Evolutionary conservation across 305 asterid species (phyloP).

Genomic region (Solanum hybrid): DNA sequence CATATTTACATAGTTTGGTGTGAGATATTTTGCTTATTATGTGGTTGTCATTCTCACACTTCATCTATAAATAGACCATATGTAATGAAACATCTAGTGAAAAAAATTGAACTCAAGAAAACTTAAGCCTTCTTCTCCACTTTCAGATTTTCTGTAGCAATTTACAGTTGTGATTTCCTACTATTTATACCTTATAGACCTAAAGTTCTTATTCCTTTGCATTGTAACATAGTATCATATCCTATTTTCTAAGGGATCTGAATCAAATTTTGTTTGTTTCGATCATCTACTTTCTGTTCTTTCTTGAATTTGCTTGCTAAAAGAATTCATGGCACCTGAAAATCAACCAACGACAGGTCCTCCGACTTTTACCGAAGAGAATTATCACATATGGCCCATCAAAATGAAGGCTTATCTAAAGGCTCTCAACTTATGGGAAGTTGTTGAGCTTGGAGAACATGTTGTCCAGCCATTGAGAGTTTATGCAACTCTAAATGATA

Average conservation of each 20-base stretch:
- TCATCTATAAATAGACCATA: background rate
- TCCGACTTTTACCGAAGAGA: background rate
- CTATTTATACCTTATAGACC: background rate
- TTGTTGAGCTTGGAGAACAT: background rate
- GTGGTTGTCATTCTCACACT: background rate
- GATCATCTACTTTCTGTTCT: background rate
- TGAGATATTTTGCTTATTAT: background rate
- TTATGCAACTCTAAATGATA: background rate
- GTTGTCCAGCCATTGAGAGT: background rate
- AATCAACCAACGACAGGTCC: background rate
- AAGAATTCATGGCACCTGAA: background rate
- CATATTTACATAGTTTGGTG: background rate
- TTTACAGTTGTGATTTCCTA: background rate
- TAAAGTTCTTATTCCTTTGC: background rate
- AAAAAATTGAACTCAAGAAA: background rate
- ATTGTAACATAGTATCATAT: background rate
- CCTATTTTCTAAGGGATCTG: background rate
- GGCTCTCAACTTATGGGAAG: background rate
- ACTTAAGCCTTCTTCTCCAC: background rate
- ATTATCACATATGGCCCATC: background rate
- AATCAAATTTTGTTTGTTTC: background rate
- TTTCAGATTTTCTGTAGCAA: background rate
- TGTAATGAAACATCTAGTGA: background rate
- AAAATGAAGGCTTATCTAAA: background rate
- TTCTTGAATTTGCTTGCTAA: background rate